phyloP scores from a whole-genome alignment of 192 early-diverging fungal species.

The Spizellomyces sp. region DNA sequence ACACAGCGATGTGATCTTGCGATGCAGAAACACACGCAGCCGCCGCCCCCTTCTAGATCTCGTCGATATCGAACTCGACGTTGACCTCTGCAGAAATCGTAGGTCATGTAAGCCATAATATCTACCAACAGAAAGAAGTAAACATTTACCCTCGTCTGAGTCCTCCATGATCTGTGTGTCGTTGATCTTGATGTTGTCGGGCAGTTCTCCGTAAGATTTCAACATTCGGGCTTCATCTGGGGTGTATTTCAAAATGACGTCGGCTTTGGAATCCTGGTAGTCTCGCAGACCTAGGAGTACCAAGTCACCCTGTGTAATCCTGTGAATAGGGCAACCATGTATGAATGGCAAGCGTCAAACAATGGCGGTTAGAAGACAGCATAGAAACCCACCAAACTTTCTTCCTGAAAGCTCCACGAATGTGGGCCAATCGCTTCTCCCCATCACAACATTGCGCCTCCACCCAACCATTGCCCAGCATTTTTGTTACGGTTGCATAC shows the following conservation, averaged over 20 bases:
- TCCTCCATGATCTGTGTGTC: conserved; percentile 66
- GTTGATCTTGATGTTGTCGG: conserved; percentile 86
- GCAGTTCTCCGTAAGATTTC: conserved; percentile 93
- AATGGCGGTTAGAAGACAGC: not conserved
- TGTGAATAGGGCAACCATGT: conserved; percentile 20
- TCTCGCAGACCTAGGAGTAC: conserved; percentile 88
- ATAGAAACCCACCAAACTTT: conserved; percentile 69
- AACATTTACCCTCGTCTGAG: conserved; percentile 45
- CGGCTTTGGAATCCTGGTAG: conserved; percentile 90
- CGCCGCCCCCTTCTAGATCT: conserved; percentile 41
- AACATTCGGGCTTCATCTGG: conserved; percentile 93
- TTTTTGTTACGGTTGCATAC: conserved; percentile 91
- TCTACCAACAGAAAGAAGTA: not conserved
- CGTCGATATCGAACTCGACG: conserved; percentile 95
- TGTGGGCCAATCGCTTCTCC: conserved; percentile 87
- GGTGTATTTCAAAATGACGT: conserved; percentile 95
- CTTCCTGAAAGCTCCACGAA: conserved; percentile 97
- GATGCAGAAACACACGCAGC: not conserved
- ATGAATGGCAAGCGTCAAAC: not conserved
- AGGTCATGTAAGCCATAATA: not conserved
- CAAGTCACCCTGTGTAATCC: conserved; percentile 91
- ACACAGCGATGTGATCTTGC: not conserved
- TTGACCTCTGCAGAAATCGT: conserved; percentile 56
- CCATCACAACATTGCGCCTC: conserved; percentile 90
- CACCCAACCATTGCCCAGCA: conserved; percentile 95